These are phyloP conservation scores for Globisporangium heterothallicum DNA, from an alignment of 352 stramenopile genomes.

Conservation along the genomic window DNA sequence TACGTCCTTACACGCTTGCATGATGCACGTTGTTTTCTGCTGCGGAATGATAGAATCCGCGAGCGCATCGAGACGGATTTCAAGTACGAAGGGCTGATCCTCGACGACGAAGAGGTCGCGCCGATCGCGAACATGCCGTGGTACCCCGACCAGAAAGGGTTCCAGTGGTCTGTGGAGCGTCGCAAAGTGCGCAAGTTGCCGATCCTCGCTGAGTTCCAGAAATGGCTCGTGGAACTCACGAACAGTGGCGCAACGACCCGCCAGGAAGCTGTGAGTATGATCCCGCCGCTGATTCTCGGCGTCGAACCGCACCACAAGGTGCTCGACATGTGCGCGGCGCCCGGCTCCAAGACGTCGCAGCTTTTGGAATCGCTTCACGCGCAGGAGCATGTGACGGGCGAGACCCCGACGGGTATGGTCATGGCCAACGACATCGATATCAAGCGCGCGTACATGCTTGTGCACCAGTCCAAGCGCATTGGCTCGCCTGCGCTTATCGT, in stretches of 20 bases:
- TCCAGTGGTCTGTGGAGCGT: slow-evolving; percentile 86
- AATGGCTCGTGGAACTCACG: slow-evolving; percentile 95
- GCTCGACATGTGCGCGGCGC: slow-evolving; percentile 98
- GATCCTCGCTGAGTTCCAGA: slow-evolving; percentile 91
- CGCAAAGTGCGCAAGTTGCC: slow-evolving; percentile 90
- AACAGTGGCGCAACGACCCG: slow-evolving; percentile 93
- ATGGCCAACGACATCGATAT: slow-evolving; percentile 96
- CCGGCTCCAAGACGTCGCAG: slow-evolving; percentile 99
- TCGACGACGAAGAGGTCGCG: slow-evolving; percentile 75
- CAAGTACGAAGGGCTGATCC: slow-evolving; percentile 78
- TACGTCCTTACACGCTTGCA: neutral
- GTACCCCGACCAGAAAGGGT: slow-evolving; percentile 87
- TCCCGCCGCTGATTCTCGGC: slow-evolving; percentile 96
- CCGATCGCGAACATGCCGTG: slow-evolving; percentile 84
- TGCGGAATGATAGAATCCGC: slow-evolving; percentile 52
- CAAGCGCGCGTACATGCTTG: slow-evolving; percentile 98
- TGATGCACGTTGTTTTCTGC: neutral
- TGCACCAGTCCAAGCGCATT: slow-evolving; percentile 95
- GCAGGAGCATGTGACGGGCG: slow-evolving; percentile 67
- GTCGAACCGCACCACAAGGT: slow-evolving; percentile 91
- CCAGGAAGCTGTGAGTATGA: slow-evolving; percentile 99
- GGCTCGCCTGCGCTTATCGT: slow-evolving; percentile 92
- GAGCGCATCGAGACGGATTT: slow-evolving; percentile 82
- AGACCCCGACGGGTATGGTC: slow-evolving; percentile 87
- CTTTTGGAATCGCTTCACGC: slow-evolving; percentile 93